phyloP scores from a whole-genome alignment of 2,329 filamentous ascomycete genomes.

The Monosporascus sp. region DNA sequence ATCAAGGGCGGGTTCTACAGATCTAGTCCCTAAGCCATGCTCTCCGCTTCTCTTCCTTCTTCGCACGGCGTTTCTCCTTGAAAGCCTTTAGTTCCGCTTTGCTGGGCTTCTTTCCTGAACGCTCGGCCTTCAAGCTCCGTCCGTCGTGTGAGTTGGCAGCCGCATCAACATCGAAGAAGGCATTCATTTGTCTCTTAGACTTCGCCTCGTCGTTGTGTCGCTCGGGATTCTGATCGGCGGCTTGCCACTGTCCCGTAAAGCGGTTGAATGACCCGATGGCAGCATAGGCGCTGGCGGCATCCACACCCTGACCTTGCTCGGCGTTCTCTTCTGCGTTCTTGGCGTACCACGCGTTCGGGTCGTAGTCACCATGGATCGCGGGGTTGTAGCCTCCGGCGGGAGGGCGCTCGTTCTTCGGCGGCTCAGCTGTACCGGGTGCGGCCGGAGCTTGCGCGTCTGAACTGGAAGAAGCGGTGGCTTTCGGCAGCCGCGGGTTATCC shows the following conservation, averaged over 20 bases:
- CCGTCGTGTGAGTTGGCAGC: slow-evolving; percentile 89
- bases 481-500: slow-evolving; percentile 76
- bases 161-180: slow-evolving; percentile 93
- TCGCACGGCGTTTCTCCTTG: slow-evolving; percentile 81
- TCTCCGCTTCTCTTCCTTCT: slow-evolving; percentile 89
- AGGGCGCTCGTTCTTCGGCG: slow-evolving; percentile 29
- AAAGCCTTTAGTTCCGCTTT: slow-evolving; percentile 87
- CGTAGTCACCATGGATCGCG: slow-evolving; percentile 92
- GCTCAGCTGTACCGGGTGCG: slow-evolving; percentile 19
- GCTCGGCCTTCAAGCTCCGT: slow-evolving; percentile 83
- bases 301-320: slow-evolving; percentile 26
- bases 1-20: neutral
- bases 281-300: slow-evolving; percentile 47
- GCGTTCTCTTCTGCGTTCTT: slow-evolving; percentile 41
- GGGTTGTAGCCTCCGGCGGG: slow-evolving; percentile 83
- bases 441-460: slow-evolving; percentile 19
- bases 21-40: slow-evolving; percentile 82
- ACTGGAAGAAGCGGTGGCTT: slow-evolving; percentile 23
- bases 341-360: slow-evolving; percentile 93
- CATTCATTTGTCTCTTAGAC: slow-evolving; percentile 80
- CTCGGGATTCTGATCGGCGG: slow-evolving; percentile 60
- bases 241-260: slow-evolving; percentile 81
- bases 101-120: slow-evolving; percentile 74
- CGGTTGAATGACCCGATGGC: slow-evolving; percentile 80
- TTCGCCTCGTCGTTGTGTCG: slow-evolving; percentile 84